Base-by-base conservation (phyloP, 495 filamentous ascomycete genomes). In the Mytilinidion resinicola region DNA sequence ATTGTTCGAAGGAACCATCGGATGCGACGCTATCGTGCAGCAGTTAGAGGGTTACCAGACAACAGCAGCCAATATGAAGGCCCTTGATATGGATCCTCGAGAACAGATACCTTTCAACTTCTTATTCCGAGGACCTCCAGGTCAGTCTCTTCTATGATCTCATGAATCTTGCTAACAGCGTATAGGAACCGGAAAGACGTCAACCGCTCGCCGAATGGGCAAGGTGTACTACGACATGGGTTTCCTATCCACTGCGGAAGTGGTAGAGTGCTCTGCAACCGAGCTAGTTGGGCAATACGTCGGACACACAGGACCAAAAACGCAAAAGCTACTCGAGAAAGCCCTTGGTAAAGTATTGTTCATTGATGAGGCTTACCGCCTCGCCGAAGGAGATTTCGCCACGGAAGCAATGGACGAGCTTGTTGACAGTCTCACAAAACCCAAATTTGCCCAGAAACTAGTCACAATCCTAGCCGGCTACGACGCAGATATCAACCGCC, bases 401-500 rank as follows among this genome's bases (percentile, higher is more conserved):
- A 80, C 81, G 51, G 88, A 90, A 66, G 88, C 86, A 0, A 82
- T 89, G 66, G 81, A 89, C 47, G 86, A 90, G 72, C 71, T 91
- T 9, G 83, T 88, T 0, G 84, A 89, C 68, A 81, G 75, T 42
- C 72, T 87, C 9, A 87, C 85, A 0, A 87, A 87, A 62, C 76
- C 78, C 1, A 72, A 71, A 25, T 93, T 82, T 63, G 61, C 66
- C 7, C 74, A 79, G 47, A 90, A 85, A 57, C 67, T 93, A 1
- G 76, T 93, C 42, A 76, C 87, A 14, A 88, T 93, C 43, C 75
- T 91, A 0, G 88, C 89, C 0, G 88, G 88, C 1, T 90, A 91
- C 57, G 80, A 82, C 34, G 56, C 72, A 0, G 84, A 90, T 35
- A 90, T 91, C 62, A 83, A 91, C 64, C 73, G 77, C 0, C 77